phyloP scores from a whole-genome alignment of 306 rosid species.

The Coriaria nepalensis region DNA sequence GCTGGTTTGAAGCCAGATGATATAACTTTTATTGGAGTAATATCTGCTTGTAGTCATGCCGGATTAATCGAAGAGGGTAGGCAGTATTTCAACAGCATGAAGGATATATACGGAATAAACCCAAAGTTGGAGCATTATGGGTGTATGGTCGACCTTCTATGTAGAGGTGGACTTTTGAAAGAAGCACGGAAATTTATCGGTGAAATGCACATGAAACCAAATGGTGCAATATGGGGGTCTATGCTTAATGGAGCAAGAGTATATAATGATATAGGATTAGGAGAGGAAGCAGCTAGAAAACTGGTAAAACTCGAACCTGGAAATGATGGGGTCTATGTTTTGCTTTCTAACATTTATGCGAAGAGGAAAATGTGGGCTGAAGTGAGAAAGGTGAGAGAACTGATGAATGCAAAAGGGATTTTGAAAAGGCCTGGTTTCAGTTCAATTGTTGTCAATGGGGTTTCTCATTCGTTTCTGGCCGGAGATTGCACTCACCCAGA shows the following conservation, averaged over 20 bases:
- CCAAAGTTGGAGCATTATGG: conserved; percentile 16
- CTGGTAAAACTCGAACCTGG: conserved; percentile 10
- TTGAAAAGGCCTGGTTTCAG: conserved; percentile 12
- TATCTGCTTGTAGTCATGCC: conserved; percentile 20
- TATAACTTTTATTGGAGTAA: conserved; percentile 19
- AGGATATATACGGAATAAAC: conserved; percentile 8
- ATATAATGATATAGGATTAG: conserved; percentile 2
- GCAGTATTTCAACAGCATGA: conserved; percentile 5
- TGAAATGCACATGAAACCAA: conserved; percentile 13
- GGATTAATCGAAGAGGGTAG: conserved; percentile 12
- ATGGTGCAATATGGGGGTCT: conserved; percentile 18
- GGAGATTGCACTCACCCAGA: conserved; percentile 16
- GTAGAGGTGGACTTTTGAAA: conserved; percentile 8
- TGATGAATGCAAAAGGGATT: conserved; percentile 7
- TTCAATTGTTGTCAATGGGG: conserved; percentile 12
- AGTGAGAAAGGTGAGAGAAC: conserved; percentile 11
- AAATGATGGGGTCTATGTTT: conserved; percentile 12
- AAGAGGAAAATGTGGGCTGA: conserved; percentile 13
- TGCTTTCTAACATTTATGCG: conserved; percentile 15
- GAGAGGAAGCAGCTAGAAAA: conserved; percentile 8
- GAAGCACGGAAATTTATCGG: conserved; percentile 10
- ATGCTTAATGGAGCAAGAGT: conserved; percentile 12
- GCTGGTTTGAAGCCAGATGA: conserved; percentile 16
- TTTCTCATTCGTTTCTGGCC: conserved; percentile 12
- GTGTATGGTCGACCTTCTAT: conserved; percentile 12